phyloP scores from a whole-genome alignment of 345 rosid genomes.

The Corchorus olitorius region DNA sequence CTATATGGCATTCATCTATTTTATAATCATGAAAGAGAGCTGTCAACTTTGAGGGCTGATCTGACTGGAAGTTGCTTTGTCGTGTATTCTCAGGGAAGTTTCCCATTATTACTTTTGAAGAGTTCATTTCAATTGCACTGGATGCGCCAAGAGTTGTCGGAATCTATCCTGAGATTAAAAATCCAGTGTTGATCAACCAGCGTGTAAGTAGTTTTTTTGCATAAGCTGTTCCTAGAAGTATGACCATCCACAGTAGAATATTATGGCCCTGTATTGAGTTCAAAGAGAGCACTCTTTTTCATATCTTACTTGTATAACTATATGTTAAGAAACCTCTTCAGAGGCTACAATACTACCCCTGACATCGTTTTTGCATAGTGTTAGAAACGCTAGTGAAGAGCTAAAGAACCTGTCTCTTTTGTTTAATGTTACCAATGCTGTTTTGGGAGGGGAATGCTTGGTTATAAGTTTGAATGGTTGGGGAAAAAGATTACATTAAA shows the following conservation, averaged over 20 bases:
- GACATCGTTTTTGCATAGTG: background rate
- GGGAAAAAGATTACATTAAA: background rate
- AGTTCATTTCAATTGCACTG: slow-evolving; percentile 80
- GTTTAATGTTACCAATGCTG: background rate
- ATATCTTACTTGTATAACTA: background rate
- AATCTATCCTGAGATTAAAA: slow-evolving; percentile 95
- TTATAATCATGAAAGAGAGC: background rate
- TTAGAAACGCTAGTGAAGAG: background rate
- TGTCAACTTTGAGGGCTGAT: background rate
- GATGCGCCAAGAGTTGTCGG: slow-evolving; percentile 90
- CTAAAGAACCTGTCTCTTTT: background rate
- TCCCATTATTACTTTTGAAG: slow-evolving; percentile 80
- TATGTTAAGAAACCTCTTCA: background rate
- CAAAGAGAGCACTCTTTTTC: background rate
- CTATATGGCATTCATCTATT: background rate
- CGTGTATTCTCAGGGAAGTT: slow-evolving; percentile 64
- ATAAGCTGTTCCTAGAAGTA: no score
- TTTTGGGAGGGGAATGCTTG: background rate
- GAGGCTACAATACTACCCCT: background rate
- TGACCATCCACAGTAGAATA: background rate
- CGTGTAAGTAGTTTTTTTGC: slow-evolving; percentile 42
- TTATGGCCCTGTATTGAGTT: background rate
- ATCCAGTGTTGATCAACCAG: slow-evolving; percentile 85
- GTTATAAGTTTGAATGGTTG: background rate
- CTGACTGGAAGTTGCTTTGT: slow-evolving; percentile 5